Evolutionary conservation across 2,329 filamentous ascomycete species (phyloP).

Genomic region (Didymella sp.): DNA sequence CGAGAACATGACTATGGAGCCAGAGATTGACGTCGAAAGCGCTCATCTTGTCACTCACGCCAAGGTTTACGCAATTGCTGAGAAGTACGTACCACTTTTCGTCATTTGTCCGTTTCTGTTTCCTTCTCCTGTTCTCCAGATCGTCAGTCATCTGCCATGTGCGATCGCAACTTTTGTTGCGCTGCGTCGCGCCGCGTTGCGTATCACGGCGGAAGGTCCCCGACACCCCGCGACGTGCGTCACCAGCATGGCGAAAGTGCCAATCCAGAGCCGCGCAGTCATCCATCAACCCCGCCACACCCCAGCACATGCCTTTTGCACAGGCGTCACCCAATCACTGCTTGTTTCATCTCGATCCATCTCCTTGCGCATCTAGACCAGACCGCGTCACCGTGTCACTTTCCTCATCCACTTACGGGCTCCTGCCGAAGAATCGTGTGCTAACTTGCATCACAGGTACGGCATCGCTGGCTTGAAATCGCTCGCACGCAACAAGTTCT

Average conservation of each 20-base stretch:
- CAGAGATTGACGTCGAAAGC: slow-evolving; percentile 48
- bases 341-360: slow-evolving; percentile 9
- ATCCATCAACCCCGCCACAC: slow-evolving; percentile 5
- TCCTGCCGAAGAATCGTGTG: slow-evolving; percentile 5
- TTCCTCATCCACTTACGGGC: slow-evolving; percentile 17
- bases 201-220: slow-evolving; percentile 32
- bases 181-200: slow-evolving; percentile 26
- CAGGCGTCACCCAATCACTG: slow-evolving; percentile 27
- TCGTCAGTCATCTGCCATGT: slow-evolving; percentile 20
- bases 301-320: slow-evolving; percentile 7
- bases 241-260: slow-evolving; percentile 29
- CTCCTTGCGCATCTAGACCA: slow-evolving; percentile 21
- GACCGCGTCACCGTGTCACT: slow-evolving; percentile 32
- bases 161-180: slow-evolving; percentile 12
- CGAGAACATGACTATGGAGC: slow-evolving; percentile 37
- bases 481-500: slow-evolving; percentile 56
- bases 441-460: slow-evolving; percentile 50
- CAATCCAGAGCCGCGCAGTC: slow-evolving; percentile 25
- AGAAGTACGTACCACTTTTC: slow-evolving; percentile 51
- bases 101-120: slow-evolving; percentile 19
- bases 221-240: slow-evolving; percentile 43
- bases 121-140: slow-evolving; percentile 25
- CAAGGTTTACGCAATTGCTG: slow-evolving; percentile 58
- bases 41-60: slow-evolving; percentile 56
- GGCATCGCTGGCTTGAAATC: slow-evolving; percentile 57